Percentiles rank a stretch among this genome's conserved stretches.
Conservation (phyloP, 345 rosid genomes). For the Luvunga scandens region DNA sequence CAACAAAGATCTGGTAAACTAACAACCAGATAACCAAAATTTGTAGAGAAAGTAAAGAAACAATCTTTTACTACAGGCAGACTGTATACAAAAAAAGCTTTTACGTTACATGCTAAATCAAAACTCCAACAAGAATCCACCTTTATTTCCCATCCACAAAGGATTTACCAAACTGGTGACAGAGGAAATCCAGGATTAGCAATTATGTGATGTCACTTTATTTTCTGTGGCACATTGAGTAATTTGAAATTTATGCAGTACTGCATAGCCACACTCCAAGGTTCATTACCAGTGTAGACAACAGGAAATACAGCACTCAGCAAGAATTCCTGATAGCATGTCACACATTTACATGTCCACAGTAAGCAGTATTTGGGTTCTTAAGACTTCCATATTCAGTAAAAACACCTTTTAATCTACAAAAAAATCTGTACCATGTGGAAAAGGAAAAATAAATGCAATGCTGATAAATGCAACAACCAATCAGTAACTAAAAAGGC, state of each 20-base stretch:
- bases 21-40: neutral
- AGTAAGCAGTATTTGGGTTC: neutral
- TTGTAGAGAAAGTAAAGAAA: neutral
- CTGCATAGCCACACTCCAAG: neutral
- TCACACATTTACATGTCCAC: neutral
- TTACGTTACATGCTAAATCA: neutral
- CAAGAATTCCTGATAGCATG: neutral
- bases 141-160: neutral
- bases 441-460: slow-evolving; percentile 4
- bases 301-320: neutral
- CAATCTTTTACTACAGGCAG: neutral
- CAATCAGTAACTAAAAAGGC: neutral
- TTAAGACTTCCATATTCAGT: neutral
- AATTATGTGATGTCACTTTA: neutral
- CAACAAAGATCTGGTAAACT: neutral
- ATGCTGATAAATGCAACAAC: neutral
- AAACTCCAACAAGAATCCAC: neutral
- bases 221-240: neutral
- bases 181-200: neutral
- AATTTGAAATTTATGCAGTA: neutral
- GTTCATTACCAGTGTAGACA: neutral
- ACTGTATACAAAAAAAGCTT: neutral
- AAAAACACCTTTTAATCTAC: neutral
- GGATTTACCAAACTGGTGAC: neutral
- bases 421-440: neutral